phyloP scores from a whole-genome alignment of 805 yeast genomes.

The Zygotorulaspora florentina region DNA sequence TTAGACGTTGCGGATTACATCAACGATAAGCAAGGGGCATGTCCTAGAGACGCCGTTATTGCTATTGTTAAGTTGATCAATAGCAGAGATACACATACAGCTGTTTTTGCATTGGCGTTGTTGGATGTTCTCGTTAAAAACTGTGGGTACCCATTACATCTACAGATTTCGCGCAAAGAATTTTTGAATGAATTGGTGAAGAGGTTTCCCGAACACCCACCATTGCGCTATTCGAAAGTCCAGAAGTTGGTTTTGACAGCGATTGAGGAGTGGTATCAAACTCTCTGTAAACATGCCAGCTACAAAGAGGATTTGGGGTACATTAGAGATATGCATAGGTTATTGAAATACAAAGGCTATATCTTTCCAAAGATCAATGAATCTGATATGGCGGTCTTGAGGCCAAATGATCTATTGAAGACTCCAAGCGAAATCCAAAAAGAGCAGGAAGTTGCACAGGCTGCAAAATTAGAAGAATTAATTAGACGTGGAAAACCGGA shows the following conservation, averaged over 20 bases:
- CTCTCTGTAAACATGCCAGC: constrained; percentile 83
- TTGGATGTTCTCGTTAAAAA: constrained; percentile 91
- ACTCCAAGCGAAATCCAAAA: constrained; percentile 85
- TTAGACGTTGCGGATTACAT: constrained; percentile 90
- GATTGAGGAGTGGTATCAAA: constrained; percentile 96
- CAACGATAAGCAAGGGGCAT: constrained; percentile 85
- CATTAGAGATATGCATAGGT: constrained; percentile 92
- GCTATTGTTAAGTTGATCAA: constrained; percentile 79
- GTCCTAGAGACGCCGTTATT: constrained; percentile 89
- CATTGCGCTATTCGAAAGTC: constrained; percentile 72
- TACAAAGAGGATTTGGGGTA: constrained; percentile 89
- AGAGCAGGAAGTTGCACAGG: constrained; percentile 89
- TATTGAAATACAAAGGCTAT: constrained; percentile 86
- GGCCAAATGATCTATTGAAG: constrained; percentile 81
- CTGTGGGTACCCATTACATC: constrained; percentile 95
- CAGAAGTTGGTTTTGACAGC: constrained; percentile 84
- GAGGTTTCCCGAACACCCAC: constrained; percentile 92
- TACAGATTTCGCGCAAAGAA: constrained; percentile 92
- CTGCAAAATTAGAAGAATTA: constrained; percentile 92
- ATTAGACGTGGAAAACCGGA: constrained; percentile 93
- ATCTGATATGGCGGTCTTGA: constrained; percentile 90
- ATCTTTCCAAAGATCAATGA: constrained; percentile 85
- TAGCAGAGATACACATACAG: constrained; percentile 77
- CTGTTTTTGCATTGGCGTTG: constrained; percentile 75
- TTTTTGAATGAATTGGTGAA: constrained; percentile 90